Conservation (phyloP, 768 basidiomycete species). For the Paxillus ammoniavirescens region DNA sequence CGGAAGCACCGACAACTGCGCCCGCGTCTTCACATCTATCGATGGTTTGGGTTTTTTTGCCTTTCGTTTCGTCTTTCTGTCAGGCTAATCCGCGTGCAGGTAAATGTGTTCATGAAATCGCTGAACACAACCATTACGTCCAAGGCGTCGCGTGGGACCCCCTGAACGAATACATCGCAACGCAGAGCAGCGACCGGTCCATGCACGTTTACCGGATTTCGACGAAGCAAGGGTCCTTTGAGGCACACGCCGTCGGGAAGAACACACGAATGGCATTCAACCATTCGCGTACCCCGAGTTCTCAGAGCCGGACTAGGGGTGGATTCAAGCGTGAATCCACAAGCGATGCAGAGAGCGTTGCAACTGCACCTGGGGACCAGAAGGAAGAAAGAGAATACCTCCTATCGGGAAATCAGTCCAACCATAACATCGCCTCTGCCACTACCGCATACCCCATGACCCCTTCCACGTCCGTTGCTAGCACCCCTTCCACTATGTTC, state of each 20-base stretch:
- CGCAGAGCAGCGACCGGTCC: slow-evolving; percentile 93
- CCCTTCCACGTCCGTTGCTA: slow-evolving; percentile 66
- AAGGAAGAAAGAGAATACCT: slow-evolving; percentile 39
- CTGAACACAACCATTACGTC: slow-evolving; percentile 94
- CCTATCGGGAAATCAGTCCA: slow-evolving; percentile 30
- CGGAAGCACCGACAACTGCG: slow-evolving; percentile 97
- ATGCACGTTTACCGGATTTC: slow-evolving; percentile 92
- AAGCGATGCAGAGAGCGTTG: slow-evolving; percentile 72
- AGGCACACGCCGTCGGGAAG: slow-evolving; percentile 88
- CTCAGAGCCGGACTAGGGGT: slow-evolving; percentile 53
- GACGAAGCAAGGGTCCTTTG: slow-evolving; percentile 76
- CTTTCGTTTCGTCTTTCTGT: neutral
- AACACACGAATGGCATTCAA: slow-evolving; percentile 70
- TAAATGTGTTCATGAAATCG: slow-evolving; percentile 84
- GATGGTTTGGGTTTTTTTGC: slow-evolving; percentile 53
- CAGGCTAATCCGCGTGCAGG: slow-evolving; percentile 41
- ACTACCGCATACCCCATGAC: slow-evolving; percentile 46
- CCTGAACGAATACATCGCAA: slow-evolving; percentile 94
- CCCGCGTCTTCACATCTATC: slow-evolving; percentile 71
- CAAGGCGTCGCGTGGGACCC: slow-evolving; percentile 99
- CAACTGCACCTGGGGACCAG: slow-evolving; percentile 52
- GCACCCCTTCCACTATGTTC: slow-evolving; percentile 57
- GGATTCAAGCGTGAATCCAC: slow-evolving; percentile 69
- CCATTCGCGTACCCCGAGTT: slow-evolving; percentile 72
- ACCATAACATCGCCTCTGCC: slow-evolving; percentile 1